phyloP scores from a whole-genome alignment of 176 grass and related monocot species.

The Puccinellia tenuiflora region DNA sequence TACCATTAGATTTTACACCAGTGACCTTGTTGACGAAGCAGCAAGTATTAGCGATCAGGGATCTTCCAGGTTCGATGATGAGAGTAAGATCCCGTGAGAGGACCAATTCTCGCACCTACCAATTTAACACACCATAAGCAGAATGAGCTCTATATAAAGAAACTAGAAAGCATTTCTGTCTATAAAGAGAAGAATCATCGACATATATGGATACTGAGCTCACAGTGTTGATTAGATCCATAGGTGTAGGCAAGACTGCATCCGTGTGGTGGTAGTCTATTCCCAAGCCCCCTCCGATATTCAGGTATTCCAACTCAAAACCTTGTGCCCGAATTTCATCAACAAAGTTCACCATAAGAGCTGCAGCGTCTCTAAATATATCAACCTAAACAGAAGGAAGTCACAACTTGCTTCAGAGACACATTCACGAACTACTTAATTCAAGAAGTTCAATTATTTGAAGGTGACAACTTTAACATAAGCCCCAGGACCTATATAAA shows the following conservation, averaged over 20 bases:
- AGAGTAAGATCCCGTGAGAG: constrained; percentile 77
- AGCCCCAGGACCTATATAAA: neutral
- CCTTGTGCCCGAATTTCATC: constrained; percentile 91
- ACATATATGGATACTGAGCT: constrained; percentile 24
- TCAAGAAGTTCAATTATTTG: neutral
- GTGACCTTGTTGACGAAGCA: constrained; percentile 87
- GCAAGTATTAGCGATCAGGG: constrained; percentile 91
- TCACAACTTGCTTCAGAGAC: neutral
- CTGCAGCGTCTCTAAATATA: constrained; percentile 97
- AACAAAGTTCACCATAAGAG: constrained; percentile 87
- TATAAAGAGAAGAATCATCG: constrained; percentile 22
- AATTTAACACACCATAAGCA: neutral
- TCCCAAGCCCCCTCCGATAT: constrained; percentile 91
- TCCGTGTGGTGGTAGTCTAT: constrained; percentile 91
- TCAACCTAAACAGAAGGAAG: constrained; percentile 58
- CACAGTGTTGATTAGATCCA: constrained; percentile 97
- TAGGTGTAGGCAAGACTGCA: constrained; percentile 73
- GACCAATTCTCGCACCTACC: constrained; percentile 87
- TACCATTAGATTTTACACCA: constrained; percentile 96
- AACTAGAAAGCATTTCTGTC: neutral
- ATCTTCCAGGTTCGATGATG: constrained; percentile 96
- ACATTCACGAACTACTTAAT: neutral
- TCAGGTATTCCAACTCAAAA: constrained; percentile 90
- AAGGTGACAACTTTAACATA: neutral
- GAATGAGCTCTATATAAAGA: neutral